phyloP scores from a whole-genome alignment of 2,329 filamentous ascomycete species.

The Geosmithia flava region DNA sequence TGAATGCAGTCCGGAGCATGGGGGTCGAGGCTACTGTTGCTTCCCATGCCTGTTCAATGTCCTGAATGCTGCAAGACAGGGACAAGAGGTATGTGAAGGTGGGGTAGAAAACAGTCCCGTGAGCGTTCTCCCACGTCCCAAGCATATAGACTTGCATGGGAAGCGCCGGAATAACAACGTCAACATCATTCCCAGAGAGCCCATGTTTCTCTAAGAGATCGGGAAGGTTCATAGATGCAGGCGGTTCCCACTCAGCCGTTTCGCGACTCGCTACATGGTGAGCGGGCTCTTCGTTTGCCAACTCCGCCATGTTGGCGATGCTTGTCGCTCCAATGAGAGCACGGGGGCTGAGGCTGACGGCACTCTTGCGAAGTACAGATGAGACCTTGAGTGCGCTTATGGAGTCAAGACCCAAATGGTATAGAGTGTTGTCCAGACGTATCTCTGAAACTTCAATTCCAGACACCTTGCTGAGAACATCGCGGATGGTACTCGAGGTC shows the following conservation, averaged over 20 bases:
- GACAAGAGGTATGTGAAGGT: conserved; percentile 46
- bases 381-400: conserved; percentile 83
- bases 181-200: conserved; percentile 32
- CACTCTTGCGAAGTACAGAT: conserved; percentile 52
- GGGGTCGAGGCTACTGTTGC: conserved; percentile 39
- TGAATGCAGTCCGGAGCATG: conserved; percentile 58
- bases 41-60: conserved; percentile 49
- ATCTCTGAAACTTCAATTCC: conserved; percentile 47
- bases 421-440: conserved; percentile 50
- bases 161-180: conserved; percentile 53
- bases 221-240: conserved; percentile 23
- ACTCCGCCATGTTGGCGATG: conserved; percentile 47
- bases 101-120: conserved; percentile 59
- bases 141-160: conserved; percentile 76
- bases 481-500: conserved; percentile 25
- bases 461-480: conserved; percentile 44
- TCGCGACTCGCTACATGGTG: background rate
- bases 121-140: conserved; percentile 57
- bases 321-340: conserved; percentile 57
- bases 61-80: conserved; percentile 21
- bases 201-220: conserved; percentile 24
- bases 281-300: background rate
- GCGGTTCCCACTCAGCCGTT: conserved; percentile 9
- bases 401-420: conserved; percentile 80
- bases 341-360: conserved; percentile 53